Base-by-base conservation (phyloP, 345 rosid genomes). In the Populus alba region DNA sequence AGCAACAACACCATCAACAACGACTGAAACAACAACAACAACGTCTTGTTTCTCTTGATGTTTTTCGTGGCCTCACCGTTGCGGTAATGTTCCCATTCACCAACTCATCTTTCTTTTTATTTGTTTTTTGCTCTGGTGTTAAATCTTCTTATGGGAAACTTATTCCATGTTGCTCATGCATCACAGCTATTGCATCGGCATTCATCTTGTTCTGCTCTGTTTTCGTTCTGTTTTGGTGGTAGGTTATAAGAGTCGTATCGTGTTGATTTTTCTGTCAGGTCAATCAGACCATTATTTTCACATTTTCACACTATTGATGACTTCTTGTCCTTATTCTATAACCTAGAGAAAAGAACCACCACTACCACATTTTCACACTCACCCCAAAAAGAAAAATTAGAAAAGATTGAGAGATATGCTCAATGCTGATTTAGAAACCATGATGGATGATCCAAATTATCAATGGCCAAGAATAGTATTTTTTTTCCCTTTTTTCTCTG, bases 11-110 rank as follows among this genome's bases (percentile, higher is more conserved):
- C 8, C 70, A n/a, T 68, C 76, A 29, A n/a, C 41, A 27, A 51
- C 67, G 20, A 18, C 29, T 25, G 68, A 49, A 75, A 37, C 71
- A 67, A 7, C 65, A 17, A 39, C 78, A 41, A 27, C 78, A 39
- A 7, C 87, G 97, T 35, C 85, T 92, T 20, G 86, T 82, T 70
- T 92, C 97, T 38, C 89, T 90, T 27, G 97, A 92, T 68, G 97
- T 90, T 70, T 92, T 90, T 71, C 92, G 97, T 4, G 94, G 97
- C 17, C 85, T 92, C 84, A 88, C 95, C 27, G 91, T 91, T 77
- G 90, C 83, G 85, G 92, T 89, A 86, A 69, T 49, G 57, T 8
- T 7, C 41, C 53, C 62, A 4, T 35, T 61, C 20, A 73, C 33
- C 57, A 43, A 37, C 20, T 35, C 38, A 13, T 49, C 7, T 33